Evolutionary conservation across 1,139 yeast species (phyloP), one percentile per base, ranked within the genome.

Genomic region (Zygosaccharomyces sapae): DNA sequence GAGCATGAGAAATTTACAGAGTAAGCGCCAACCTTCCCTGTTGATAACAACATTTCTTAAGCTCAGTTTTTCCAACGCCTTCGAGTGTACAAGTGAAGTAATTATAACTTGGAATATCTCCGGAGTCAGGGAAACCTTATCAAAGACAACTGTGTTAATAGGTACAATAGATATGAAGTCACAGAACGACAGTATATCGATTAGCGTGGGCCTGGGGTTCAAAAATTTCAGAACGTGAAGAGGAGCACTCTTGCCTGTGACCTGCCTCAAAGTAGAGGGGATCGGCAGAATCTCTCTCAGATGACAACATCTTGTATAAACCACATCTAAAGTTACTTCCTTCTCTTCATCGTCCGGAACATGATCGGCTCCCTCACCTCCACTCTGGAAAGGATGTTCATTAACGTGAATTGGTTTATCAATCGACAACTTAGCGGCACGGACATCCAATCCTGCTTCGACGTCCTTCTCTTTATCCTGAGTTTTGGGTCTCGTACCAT

Each of bases 161-260:
- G 96, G 95, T 0, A 87, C 86, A 38, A 88, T 83, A 1, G 95
- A 79, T 46, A 90, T 72, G 61, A 90, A 90, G 65, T 90, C 97
- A 52, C 90, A 77, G 63, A 90, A 88, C 3, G 97, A 86, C 48
- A 88, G 74, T 6, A 89, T 79, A 68, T 90, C 97, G 57, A 90
- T 87, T 55, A 89, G 69, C 0, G 97, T 89, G 1, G 97, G 97
- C 54, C 83, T 81, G 5, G 97, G 96, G 65, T 90, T 90, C 59
- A 89, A 73, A 67, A 90, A 75, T 59, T 87, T 85, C 52, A 90
- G 70, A 6, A 83, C 83, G 49, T 83, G 85, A 43, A 90, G 70
- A 1, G 96, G 96, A 38, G 82, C 77, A 0, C 81, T 66, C 59
- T 86, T 86, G 51, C 81, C 81, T 60, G 83, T 86, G 50, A 90